phyloP scores from a whole-genome alignment of 2,329 filamentous ascomycete species.

The Onygenales sp. region DNA sequence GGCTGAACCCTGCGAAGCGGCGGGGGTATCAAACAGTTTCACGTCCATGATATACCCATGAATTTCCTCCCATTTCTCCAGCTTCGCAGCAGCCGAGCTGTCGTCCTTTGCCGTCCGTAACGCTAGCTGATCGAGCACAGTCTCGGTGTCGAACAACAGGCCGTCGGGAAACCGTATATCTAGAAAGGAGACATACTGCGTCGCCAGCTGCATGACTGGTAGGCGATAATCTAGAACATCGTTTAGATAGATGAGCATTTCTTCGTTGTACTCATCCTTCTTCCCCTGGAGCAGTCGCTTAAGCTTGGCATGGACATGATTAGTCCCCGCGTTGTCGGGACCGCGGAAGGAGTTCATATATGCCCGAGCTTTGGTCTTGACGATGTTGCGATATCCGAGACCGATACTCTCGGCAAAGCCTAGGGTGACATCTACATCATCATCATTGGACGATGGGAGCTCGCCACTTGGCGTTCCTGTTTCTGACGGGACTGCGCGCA shows the following conservation, averaged over 20 bases:
- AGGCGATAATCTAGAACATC: no score
- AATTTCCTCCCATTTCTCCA: neutral
- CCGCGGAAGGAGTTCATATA: slow-evolving; percentile 1
- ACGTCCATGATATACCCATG: neutral
- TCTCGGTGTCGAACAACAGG: neutral
- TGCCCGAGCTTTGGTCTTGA: neutral
- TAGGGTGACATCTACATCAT: no score
- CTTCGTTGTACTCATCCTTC: no score
- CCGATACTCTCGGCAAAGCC: slow-evolving; percentile 6
- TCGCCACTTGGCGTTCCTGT: neutral
- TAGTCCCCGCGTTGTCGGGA: neutral
- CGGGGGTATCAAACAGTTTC: neutral
- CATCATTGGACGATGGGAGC: no score
- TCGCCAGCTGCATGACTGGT: neutral
- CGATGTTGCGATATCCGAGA: slow-evolving; percentile 1
- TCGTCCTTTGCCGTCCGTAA: neutral
- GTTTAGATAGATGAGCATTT: no score
- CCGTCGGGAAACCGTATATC: neutral
- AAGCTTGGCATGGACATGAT: neutral
- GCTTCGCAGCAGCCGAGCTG: neutral
- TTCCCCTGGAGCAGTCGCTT: neutral
- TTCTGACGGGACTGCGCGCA: neutral
- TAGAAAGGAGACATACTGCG: slow-evolving; percentile 1
- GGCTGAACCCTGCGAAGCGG: neutral
- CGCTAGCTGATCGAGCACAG: neutral